Conservation (phyloP, 1,284 basidiomycete genomes). For the Ustilago xerochloae region DNA sequence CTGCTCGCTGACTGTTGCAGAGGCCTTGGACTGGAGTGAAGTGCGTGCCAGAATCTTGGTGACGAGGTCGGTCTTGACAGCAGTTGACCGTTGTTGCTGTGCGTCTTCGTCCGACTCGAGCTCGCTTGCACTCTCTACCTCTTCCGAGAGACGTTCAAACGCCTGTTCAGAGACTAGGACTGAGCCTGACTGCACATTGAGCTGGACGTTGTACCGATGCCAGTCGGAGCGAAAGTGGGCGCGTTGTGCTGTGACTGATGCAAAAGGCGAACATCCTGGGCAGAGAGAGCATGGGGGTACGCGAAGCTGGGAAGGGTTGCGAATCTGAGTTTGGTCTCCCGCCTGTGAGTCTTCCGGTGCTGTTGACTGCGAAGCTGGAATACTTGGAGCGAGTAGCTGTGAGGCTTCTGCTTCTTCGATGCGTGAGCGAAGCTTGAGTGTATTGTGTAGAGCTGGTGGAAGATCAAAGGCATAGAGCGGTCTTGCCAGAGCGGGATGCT, state of each 20-base stretch:
- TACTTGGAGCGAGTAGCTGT: conserved; percentile 16
- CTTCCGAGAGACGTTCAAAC: conserved; percentile 52
- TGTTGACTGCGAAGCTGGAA: background rate
- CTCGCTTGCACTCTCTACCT: conserved; percentile 45
- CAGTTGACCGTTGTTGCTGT: conserved; percentile 6
- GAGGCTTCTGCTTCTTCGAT: conserved; percentile 35
- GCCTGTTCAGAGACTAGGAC: conserved; percentile 34
- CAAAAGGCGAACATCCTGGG: conserved; percentile 73
- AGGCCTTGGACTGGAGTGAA: conserved; percentile 8
- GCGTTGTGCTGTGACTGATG: conserved; percentile 83
- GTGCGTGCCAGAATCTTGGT: conserved; percentile 52
- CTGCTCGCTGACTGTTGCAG: background rate
- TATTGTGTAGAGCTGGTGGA: conserved; percentile 26
- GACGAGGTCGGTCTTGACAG: conserved; percentile 47
- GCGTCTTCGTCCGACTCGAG: conserved; percentile 39
- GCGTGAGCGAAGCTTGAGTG: conserved; percentile 40
- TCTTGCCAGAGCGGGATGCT: conserved; percentile 36
- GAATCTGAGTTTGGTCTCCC: conserved; percentile 8
- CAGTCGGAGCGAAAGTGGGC: conserved; percentile 92
- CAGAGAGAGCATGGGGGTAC: conserved; percentile 59
- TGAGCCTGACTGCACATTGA: conserved; percentile 30
- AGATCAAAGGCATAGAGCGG: conserved; percentile 59
- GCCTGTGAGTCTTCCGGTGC: conserved; percentile 4
- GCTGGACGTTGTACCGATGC: conserved; percentile 96
- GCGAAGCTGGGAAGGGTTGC: conserved; percentile 17